Conservation (phyloP, 2,329 filamentous ascomycete genomes). For the Alternaria rosae region DNA sequence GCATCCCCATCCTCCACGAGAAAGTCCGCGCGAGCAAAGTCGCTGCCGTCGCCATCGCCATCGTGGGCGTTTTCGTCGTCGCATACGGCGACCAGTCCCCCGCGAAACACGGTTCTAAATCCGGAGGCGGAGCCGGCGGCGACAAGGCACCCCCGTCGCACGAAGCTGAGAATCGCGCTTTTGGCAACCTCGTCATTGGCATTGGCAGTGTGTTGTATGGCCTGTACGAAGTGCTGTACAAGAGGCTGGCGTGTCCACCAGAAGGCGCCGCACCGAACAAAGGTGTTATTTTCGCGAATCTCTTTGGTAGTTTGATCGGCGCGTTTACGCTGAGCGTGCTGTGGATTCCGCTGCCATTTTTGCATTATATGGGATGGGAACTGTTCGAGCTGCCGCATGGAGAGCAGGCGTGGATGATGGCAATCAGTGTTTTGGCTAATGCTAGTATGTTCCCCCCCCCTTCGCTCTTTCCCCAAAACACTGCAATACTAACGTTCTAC, state of each 20-base stretch:
- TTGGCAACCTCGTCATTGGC: slow-evolving; percentile 93
- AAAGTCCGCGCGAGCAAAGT: slow-evolving; percentile 85
- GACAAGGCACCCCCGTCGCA: slow-evolving; percentile 54
- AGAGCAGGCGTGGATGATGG: slow-evolving; percentile 78
- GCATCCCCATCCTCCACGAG: slow-evolving; percentile 86
- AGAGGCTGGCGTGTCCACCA: slow-evolving; percentile 89
- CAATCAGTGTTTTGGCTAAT: slow-evolving; percentile 83
- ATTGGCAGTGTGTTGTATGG: slow-evolving; percentile 91
- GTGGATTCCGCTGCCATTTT: slow-evolving; percentile 88
- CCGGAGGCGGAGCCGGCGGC: slow-evolving; percentile 62
- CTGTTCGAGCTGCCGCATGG: slow-evolving; percentile 82
- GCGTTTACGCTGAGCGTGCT: slow-evolving; percentile 84
- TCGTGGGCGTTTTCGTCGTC: slow-evolving; percentile 89
- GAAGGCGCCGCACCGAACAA: slow-evolving; percentile 83
- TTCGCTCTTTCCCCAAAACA: neutral
- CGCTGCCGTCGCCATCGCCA: slow-evolving; percentile 84
- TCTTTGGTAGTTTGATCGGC: slow-evolving; percentile 87
- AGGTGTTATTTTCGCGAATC: slow-evolving; percentile 96
- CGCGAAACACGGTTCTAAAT: slow-evolving; percentile 63
- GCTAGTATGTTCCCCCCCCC: slow-evolving; percentile 63
- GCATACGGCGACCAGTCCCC: slow-evolving; percentile 81
- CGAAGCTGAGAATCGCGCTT: slow-evolving; percentile 71
- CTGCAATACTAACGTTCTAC: slow-evolving; percentile 11
- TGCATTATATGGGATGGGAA: slow-evolving; percentile 82
- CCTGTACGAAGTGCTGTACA: slow-evolving; percentile 97